These are phyloP conservation scores for Jamesozyma hellenica DNA, from an alignment of 805 yeast genomes.

Conservation along the genomic window DNA sequence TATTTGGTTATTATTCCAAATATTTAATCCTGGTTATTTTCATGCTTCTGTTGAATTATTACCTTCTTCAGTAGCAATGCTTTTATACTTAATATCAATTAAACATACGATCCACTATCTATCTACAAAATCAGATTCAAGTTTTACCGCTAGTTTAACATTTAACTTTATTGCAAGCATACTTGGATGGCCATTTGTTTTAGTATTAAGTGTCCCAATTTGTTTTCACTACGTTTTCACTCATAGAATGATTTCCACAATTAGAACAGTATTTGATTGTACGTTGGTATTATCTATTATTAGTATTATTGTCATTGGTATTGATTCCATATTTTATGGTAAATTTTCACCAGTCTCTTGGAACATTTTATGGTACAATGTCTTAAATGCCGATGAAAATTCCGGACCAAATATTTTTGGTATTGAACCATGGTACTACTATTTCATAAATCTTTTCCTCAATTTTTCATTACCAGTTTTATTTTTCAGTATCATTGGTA, in stretches of 20 bases:
- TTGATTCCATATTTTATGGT: constrained; percentile 58
- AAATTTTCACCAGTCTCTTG: constrained; percentile 59
- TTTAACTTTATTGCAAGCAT: constrained; percentile 51
- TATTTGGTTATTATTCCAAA: constrained; percentile 54
- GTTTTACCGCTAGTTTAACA: constrained; percentile 21
- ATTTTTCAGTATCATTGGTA: constrained; percentile 24
- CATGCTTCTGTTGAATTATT: constrained; percentile 81
- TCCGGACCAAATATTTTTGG: constrained; percentile 91
- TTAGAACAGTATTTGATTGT: constrained; percentile 23
- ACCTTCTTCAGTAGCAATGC: constrained; percentile 73
- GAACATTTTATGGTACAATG: constrained; percentile 78
- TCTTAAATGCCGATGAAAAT: constrained; percentile 47
- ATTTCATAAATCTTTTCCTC: constrained; percentile 53
- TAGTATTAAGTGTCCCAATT: constrained; percentile 55
- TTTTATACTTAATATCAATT: constrained; percentile 29
- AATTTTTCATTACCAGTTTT: constrained; percentile 51
- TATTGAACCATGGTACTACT: constrained; percentile 67
- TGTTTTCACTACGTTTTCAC: constrained; percentile 31
- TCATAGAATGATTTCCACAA: constrained; percentile 18
- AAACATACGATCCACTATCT: constrained; percentile 21
- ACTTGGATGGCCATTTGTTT: constrained; percentile 85
- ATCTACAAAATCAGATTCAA: constrained; percentile 14
- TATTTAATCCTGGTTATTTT: constrained; percentile 70
- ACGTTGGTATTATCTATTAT: constrained; percentile 13
- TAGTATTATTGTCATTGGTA: constrained; percentile 15